Conservation (phyloP, 805 yeast genomes). For the Sugiyamaella mastotermitis region DNA sequence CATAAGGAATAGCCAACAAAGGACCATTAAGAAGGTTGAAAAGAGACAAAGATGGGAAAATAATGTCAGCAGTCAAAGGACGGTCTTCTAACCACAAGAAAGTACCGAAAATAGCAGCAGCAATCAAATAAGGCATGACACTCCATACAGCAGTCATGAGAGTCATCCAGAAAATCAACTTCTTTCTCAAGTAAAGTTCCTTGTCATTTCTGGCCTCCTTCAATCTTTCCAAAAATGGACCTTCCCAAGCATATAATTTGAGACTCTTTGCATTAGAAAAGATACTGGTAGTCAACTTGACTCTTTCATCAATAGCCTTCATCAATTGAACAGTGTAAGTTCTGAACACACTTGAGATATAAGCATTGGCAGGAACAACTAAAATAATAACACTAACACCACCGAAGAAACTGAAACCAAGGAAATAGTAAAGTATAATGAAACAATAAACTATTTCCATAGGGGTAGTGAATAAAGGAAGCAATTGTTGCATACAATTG, state of each 20-base stretch:
- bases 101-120: constrained; percentile 80
- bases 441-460: constrained; percentile 76
- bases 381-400: constrained; percentile 5
- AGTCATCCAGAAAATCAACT: not conserved
- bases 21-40: constrained; percentile 76
- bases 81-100: constrained; percentile 47
- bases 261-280: constrained; percentile 81
- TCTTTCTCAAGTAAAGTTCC: constrained; percentile 59
- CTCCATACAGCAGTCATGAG: constrained; percentile 69
- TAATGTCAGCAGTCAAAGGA: constrained; percentile 70
- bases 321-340: constrained; percentile 51
- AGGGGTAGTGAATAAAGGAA: constrained; percentile 85
- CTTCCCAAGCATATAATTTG: constrained; percentile 92
- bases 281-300: constrained; percentile 76
- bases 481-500: constrained; percentile 62
- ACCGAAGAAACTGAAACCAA: constrained; percentile 9
- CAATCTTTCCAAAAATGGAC: constrained; percentile 67
- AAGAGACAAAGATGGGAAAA: constrained; percentile 78
- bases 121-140: constrained; percentile 81
- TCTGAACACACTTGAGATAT: constrained; percentile 4
- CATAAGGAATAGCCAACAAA: constrained; percentile 74
- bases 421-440: constrained; percentile 47
- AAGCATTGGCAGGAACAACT: constrained; percentile 8
- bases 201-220: constrained; percentile 78
- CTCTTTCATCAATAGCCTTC: constrained; percentile 83